Evolutionary conservation across 2,329 filamentous ascomycete species (phyloP), one percentile per base, ranked within the genome.

Genomic region (Fusarium metavorans): DNA sequence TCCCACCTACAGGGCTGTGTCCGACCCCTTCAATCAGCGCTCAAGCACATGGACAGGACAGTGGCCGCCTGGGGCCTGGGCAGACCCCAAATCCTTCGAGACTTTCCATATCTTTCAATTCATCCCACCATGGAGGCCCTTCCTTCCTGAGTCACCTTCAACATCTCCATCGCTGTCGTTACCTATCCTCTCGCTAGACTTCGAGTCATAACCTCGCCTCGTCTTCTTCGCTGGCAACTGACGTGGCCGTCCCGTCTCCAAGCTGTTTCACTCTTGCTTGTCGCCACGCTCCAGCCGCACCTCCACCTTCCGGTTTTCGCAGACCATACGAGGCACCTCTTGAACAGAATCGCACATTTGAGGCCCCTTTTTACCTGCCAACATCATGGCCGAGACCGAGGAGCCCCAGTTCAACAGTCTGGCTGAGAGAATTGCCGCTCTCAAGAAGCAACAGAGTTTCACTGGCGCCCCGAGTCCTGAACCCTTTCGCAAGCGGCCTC

Each of bases 401-500:
- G 90, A 92, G 78, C 89, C 89, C 43, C 88, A 88, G 71, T 92
- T 90, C 80, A 90, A 84, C 68, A 88, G 88, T 9, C 85, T 92
- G 30, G 87, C 89, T 6, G 89, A 92, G 81, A 87, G 91, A 62
- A 92, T 92, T 72, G 90, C 90, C 11, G 91, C 91, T 34, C 85
- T 92, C 72, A 92, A 92, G 75, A 83, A 85, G 78, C 87, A 92
- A 80, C 89, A 89, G 81, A 89, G 88, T 83, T 89, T 92, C 83
- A 83, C 83, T 83, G 83, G 83, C 63, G 70, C 82, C 11, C 82
- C 83, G 35, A 79, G 82, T 16, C 82, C 83, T 25, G 81, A 81
- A 64, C 82, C 85, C 27, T 83, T 85, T 30, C 87, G 86, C 85
- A 88, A 71, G 64, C 73, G 80, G 52, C 78, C 79, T 7, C 80